Evolutionary conservation across 768 basidiomycete genomes (phyloP).

Genomic region (Russula earlei): DNA sequence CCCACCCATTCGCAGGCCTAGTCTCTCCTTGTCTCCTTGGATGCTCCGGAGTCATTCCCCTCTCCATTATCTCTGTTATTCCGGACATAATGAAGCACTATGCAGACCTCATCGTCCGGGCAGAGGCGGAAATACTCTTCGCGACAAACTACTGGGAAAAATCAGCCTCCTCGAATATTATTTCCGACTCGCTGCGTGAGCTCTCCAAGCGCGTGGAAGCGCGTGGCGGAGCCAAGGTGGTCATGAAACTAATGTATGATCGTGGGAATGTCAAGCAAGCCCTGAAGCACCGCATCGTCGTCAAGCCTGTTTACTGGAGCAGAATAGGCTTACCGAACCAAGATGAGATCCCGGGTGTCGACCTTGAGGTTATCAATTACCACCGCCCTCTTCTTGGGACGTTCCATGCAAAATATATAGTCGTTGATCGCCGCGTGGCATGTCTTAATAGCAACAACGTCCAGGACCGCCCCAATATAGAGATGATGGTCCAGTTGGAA

Average conservation of each 20-base stretch:
- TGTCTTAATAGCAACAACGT: slow-evolving; percentile 62
- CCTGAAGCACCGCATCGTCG: slow-evolving; percentile 37
- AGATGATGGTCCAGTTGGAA: slow-evolving; percentile 64
- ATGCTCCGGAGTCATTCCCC: slow-evolving; percentile 50
- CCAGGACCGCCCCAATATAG: slow-evolving; percentile 44
- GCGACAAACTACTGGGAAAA: slow-evolving; percentile 58
- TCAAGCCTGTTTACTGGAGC: slow-evolving; percentile 37
- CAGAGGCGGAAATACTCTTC: slow-evolving; percentile 54
- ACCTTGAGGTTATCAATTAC: slow-evolving; percentile 51
- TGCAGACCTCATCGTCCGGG: slow-evolving; percentile 48
- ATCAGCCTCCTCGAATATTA: slow-evolving; percentile 40
- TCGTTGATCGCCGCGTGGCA: slow-evolving; percentile 60
- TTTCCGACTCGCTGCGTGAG: slow-evolving; percentile 33
- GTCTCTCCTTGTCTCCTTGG: slow-evolving; percentile 57
- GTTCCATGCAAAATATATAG: slow-evolving; percentile 63
- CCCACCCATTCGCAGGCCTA: slow-evolving; percentile 44
- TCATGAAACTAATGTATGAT: slow-evolving; percentile 65
- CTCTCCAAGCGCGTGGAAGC: slow-evolving; percentile 35
- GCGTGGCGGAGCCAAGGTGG: slow-evolving; percentile 36
- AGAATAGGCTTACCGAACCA: slow-evolving; percentile 42
- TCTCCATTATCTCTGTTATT: slow-evolving; percentile 53
- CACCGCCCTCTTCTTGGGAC: slow-evolving; percentile 51
- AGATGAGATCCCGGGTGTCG: slow-evolving; percentile 50
- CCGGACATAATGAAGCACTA: slow-evolving; percentile 71
- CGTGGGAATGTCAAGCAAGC: slow-evolving; percentile 50